A percentile compares a stretch with the other conserved stretches of the same genome.
These are phyloP conservation scores for Quercus aquifolioides DNA, from an alignment of 306 rosid genomes.

Conservation along the genomic window DNA sequence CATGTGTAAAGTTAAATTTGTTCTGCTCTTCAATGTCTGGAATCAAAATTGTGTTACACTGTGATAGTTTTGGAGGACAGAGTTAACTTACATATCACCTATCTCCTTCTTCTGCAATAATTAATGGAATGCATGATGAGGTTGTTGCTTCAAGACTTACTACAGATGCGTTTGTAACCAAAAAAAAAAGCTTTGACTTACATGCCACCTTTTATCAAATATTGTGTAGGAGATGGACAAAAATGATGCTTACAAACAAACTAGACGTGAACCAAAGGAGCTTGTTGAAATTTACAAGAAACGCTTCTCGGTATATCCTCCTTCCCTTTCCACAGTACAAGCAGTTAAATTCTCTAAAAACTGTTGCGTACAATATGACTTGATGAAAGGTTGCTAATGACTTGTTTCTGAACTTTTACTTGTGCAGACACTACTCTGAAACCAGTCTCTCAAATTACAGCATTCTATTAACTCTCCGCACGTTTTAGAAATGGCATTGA, in stretches of 20 bases:
- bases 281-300: slow-evolving; percentile 58
- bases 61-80: too few species aligned
- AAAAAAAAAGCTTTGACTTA: not conserved
- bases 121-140: not conserved
- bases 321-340: not conserved
- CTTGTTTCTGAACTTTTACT: not conserved
- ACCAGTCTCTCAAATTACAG: not conserved
- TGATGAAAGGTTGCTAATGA: not conserved
- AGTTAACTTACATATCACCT: too few species aligned
- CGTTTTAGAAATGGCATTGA: too few species aligned
- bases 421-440: not conserved
- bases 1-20: not conserved
- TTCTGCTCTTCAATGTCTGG: too few species aligned
- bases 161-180: too few species aligned
- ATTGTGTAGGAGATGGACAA: slow-evolving; percentile 50
- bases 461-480: too few species aligned
- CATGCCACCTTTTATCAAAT: not conserved
- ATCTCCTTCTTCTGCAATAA: slow-evolving; percentile 5
- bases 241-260: slow-evolving; percentile 56
- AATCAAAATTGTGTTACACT: too few species aligned
- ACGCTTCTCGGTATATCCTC: slow-evolving; percentile 41
- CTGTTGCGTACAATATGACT: not conserved
- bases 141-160: not conserved
- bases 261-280: slow-evolving; percentile 53
- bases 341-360: not conserved